phyloP scores from a whole-genome alignment of 1,284 basidiomycete species.

The Boletus smithii region DNA sequence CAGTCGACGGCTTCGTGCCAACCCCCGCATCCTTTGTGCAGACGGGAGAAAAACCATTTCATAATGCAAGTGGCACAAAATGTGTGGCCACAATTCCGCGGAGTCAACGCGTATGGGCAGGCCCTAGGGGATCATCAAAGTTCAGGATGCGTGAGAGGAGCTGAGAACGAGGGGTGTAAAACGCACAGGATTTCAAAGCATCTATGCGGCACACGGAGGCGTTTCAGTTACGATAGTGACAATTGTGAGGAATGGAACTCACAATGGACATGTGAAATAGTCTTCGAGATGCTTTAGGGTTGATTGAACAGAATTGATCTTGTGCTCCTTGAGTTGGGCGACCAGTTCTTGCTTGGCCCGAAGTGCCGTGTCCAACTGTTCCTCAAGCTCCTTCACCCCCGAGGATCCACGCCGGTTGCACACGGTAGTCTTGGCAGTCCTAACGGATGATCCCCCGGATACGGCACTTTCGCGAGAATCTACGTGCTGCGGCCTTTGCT shows the following conservation, averaged over 20 bases:
- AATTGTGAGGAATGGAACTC: constrained; percentile 7
- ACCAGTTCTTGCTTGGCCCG: constrained; percentile 41
- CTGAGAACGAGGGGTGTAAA: neutral
- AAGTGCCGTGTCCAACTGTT: constrained; percentile 36
- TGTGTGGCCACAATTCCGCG: constrained; percentile 58
- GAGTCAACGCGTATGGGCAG: constrained; percentile 54
- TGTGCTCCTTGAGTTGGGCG: constrained; percentile 39
- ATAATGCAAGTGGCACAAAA: constrained; percentile 64
- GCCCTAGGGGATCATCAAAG: constrained; percentile 40
- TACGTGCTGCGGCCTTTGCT: neutral
- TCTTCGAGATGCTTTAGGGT: constrained; percentile 53
- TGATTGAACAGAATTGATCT: constrained; percentile 31
- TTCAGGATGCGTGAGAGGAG: constrained; percentile 6
- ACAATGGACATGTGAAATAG: constrained; percentile 42
- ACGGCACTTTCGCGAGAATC: constrained; percentile 4
- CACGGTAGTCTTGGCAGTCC: neutral
- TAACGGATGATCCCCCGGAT: neutral
- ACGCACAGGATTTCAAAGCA: constrained; percentile 44
- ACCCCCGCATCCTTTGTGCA: constrained; percentile 55
- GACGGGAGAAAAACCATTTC: constrained; percentile 62
- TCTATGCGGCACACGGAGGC: constrained; percentile 21
- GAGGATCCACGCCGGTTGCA: constrained; percentile 5
- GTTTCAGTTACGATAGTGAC: constrained; percentile 12
- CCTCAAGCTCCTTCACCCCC: constrained; percentile 32
- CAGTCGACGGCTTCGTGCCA: constrained; percentile 67